Evolutionary conservation across 2,329 filamentous ascomycete genomes (phyloP).

Genomic region (Exophiala phaeomuriformis): DNA sequence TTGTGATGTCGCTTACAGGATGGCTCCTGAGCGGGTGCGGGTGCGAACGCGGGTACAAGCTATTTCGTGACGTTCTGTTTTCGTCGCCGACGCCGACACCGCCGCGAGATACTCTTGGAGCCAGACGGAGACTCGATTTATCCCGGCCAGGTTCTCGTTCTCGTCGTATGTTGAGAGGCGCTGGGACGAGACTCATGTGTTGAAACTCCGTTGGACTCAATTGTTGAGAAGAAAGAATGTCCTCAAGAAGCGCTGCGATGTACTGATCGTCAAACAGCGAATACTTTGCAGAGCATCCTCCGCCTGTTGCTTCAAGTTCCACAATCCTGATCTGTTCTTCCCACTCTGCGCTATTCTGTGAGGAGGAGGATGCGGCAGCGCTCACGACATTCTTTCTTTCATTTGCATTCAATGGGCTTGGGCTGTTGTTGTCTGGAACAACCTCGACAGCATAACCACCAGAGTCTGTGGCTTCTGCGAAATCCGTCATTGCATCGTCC

Average conservation of each 20-base stretch:
- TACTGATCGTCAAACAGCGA: neutral
- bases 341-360: no score
- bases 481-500: no score
- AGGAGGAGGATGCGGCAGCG: no score
- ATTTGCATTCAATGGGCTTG: no score
- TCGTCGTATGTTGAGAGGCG: conserved; percentile 1
- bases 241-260: neutral
- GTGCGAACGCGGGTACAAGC: neutral
- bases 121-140: neutral
- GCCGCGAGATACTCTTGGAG: neutral
- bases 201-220: neutral
- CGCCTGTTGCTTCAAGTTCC: neutral
- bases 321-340: no score
- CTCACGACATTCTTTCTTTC: no score
- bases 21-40: neutral
- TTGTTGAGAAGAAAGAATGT: neutral
- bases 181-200: conserved; percentile 6
- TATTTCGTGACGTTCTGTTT: neutral
- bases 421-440: no score
- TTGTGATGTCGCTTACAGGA: neutral
- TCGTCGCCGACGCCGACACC: neutral
- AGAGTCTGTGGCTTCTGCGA: no score
- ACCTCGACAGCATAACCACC: no score
- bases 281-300: neutral
- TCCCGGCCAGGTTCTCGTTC: neutral